Evolutionary conservation across 225 moss, liverwort and hornwort genomes (phyloP).

Genomic region (Anthoceros angustus): DNA sequence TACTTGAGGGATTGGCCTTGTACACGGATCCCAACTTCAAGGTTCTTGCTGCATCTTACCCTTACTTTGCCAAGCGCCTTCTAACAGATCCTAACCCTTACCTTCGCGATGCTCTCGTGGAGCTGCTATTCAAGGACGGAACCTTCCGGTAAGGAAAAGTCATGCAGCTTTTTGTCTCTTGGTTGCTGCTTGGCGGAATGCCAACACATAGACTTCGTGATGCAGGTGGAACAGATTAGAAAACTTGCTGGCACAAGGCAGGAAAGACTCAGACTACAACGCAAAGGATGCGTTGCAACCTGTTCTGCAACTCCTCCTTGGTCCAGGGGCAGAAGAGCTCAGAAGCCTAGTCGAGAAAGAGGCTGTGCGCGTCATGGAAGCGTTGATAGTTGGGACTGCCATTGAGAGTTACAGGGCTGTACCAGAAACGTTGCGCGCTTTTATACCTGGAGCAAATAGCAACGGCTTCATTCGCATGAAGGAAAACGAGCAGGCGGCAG

Average conservation of each 20-base stretch:
- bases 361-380: constrained; percentile 71
- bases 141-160: constrained; percentile 42
- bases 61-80: constrained; percentile 85
- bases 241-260: constrained; percentile 70
- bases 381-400: constrained; percentile 66
- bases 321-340: constrained; percentile 64
- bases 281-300: constrained; percentile 83
- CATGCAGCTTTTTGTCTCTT: background rate
- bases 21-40: constrained; percentile 88
- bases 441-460: constrained; percentile 39
- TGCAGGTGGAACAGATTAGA: constrained; percentile 94
- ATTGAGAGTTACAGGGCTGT: constrained; percentile 48
- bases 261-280: constrained; percentile 77
- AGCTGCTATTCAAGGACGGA: constrained; percentile 89
- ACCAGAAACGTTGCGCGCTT: constrained; percentile 36
- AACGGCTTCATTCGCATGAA: constrained; percentile 24
- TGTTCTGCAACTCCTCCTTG: constrained; percentile 57
- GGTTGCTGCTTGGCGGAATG: background rate
- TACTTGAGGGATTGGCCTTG: constrained; percentile 79
- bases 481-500: constrained; percentile 49
- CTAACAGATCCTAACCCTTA: constrained; percentile 87
- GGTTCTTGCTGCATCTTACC: constrained; percentile 88
- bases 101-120: constrained; percentile 64
- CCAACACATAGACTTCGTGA: background rate
- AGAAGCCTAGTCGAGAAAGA: constrained; percentile 64